phyloP scores from a whole-genome alignment of 2,329 filamentous ascomycete genomes.

The Lasiodiplodia sp. region DNA sequence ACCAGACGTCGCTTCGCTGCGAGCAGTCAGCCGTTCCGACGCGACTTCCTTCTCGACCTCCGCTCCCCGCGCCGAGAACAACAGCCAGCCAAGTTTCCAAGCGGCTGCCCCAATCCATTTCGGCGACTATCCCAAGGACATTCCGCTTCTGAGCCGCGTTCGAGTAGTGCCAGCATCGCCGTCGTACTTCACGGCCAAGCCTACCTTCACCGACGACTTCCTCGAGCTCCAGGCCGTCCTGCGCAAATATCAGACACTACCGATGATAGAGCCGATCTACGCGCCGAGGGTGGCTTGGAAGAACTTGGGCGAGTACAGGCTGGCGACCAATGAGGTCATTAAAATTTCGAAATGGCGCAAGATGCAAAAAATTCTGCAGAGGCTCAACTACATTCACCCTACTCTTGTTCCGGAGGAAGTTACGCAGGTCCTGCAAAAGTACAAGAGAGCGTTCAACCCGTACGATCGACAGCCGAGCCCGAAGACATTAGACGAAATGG shows the following conservation, averaged over 20 bases:
- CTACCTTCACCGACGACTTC: slow-evolving; percentile 84
- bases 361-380: slow-evolving; percentile 77
- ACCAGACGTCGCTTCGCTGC: slow-evolving; percentile 9
- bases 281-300: slow-evolving; percentile 82
- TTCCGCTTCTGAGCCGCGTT: slow-evolving; percentile 47
- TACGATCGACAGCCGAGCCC: slow-evolving; percentile 69
- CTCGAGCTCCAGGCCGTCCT: slow-evolving; percentile 76
- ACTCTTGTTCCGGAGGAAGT: slow-evolving; percentile 76
- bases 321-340: slow-evolving; percentile 54
- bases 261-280: slow-evolving; percentile 69
- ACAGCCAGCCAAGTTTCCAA: slow-evolving; percentile 41
- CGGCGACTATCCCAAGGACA: slow-evolving; percentile 8
- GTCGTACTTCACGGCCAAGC: slow-evolving; percentile 92
- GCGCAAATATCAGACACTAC: slow-evolving; percentile 75
- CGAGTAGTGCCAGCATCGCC: slow-evolving; percentile 84
- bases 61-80: slow-evolving; percentile 37
- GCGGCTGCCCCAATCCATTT: slow-evolving; percentile 57
- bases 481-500: slow-evolving; percentile 75
- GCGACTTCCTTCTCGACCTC: slow-evolving; percentile 44
- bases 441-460: slow-evolving; percentile 78
- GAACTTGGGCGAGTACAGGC: slow-evolving; percentile 76
- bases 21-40: slow-evolving; percentile 10
- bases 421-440: slow-evolving; percentile 67
- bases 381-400: slow-evolving; percentile 86
- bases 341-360: slow-evolving; percentile 75